phyloP scores from a whole-genome alignment of 768 basidiomycete species.

The Pisolithus tinctorius region DNA sequence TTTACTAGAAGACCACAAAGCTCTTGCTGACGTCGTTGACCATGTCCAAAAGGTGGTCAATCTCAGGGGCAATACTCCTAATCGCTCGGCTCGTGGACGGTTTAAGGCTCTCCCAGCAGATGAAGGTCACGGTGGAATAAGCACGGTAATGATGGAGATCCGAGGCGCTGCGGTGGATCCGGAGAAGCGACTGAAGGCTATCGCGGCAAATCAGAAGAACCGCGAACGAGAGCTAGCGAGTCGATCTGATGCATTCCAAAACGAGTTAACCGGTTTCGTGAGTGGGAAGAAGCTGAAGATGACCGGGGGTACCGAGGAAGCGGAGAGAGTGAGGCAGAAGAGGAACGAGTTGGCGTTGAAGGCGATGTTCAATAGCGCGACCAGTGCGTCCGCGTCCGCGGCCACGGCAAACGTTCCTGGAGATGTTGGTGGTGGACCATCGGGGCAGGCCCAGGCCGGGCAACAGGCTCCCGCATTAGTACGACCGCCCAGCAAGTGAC shows the following conservation, averaged over 20 bases:
- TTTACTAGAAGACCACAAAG: conserved; percentile 86
- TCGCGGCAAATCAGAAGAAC: conserved; percentile 79
- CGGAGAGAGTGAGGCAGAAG: conserved; percentile 80
- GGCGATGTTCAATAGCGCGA: conserved; percentile 64
- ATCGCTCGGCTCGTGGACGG: conserved; percentile 34
- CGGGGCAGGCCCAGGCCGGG: background rate
- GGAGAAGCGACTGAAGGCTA: conserved; percentile 82
- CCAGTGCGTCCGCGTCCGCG: conserved; percentile 1
- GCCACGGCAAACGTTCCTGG: background rate
- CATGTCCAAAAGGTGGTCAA: conserved; percentile 89
- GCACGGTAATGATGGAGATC: conserved; percentile 87
- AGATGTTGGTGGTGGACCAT: background rate
- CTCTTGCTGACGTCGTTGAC: conserved; percentile 78
- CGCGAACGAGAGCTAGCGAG: conserved; percentile 69
- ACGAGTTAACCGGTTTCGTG: conserved; percentile 84
- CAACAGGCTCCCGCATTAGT: too few relatives aligned
- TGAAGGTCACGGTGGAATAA: conserved; percentile 60
- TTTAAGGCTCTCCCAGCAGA: conserved; percentile 61
- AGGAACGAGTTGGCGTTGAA: conserved; percentile 80
- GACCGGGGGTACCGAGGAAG: conserved; percentile 93
- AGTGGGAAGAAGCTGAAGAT: conserved; percentile 81
- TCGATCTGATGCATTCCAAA: conserved; percentile 76
- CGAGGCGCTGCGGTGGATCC: conserved; percentile 77
- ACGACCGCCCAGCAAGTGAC: background rate
- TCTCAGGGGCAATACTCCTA: conserved; percentile 45